Evolutionary conservation across 2,329 filamentous ascomycete species (phyloP).

Genomic region (Monilinia vaccinii-corymbosi): DNA sequence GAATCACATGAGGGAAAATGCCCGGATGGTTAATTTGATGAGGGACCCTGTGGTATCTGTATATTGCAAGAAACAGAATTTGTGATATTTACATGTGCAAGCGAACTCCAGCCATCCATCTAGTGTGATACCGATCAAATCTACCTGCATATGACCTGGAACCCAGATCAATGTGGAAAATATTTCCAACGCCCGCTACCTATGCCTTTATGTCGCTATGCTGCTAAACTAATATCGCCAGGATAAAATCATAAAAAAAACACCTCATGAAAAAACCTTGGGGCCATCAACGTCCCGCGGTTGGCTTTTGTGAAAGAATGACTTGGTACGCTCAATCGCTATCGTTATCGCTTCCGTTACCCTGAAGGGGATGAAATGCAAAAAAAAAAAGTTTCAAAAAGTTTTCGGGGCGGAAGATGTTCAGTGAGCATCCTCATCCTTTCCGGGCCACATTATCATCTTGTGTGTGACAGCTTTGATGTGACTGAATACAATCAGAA

Average conservation of each 20-base stretch:
- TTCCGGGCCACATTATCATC: constrained; percentile 31
- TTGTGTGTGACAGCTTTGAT: constrained; percentile 26
- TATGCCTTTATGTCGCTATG: no score
- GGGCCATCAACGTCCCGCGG: not conserved
- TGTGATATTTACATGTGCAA: not conserved
- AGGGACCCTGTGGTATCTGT: constrained; percentile 8
- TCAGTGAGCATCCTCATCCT: constrained; percentile 28
- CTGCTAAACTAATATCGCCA: no score
- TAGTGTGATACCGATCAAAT: not conserved
- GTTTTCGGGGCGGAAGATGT: not conserved
- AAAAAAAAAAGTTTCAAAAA: not conserved
- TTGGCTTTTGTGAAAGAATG: constrained; percentile 4
- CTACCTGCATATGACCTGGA: not conserved
- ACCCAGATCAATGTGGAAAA: not conserved
- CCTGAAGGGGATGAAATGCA: no score
- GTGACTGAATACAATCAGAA: constrained; percentile 25
- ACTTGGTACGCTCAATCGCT: not conserved
- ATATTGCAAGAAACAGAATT: not conserved
- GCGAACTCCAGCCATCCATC: not conserved
- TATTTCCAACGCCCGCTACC: not conserved
- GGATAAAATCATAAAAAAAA: no score
- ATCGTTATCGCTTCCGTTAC: no score
- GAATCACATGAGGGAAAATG: not conserved
- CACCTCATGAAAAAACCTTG: not conserved
- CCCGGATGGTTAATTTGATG: not conserved